These are phyloP conservation scores for Angomonas ambiguus DNA, from an alignment of 208 protist species.

Conservation along the genomic window DNA sequence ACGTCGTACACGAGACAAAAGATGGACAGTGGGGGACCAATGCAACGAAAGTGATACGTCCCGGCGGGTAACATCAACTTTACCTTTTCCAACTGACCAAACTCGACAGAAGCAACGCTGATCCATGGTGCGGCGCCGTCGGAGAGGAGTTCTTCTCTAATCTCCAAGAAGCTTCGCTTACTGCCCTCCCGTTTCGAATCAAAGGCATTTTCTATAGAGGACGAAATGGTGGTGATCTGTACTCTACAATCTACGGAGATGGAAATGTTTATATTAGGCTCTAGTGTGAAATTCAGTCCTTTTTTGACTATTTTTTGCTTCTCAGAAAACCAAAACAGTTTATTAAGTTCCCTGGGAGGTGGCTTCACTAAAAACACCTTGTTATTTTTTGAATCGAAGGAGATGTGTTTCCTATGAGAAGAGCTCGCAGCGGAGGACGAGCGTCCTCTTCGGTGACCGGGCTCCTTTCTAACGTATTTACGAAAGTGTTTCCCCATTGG, in stretches of 20 bases:
- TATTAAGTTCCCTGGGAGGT: constrained; percentile 68
- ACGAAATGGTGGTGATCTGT: constrained; percentile 53
- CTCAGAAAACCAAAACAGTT: constrained; percentile 80
- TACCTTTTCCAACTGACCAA: no score
- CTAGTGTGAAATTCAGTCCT: constrained; percentile 66
- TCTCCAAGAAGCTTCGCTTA: constrained; percentile 11
- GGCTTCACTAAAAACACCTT: constrained; percentile 67
- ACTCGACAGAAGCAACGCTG: no score
- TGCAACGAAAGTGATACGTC: constrained; percentile 55
- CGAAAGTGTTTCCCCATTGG: background rate
- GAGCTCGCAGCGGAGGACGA: constrained; percentile 6
- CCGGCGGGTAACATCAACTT: constrained; percentile 65
- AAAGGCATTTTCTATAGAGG: background rate
- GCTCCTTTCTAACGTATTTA: background rate
- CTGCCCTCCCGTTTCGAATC: background rate
- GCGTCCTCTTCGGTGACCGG: background rate
- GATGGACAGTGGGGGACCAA: constrained; percentile 48
- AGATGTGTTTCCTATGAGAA: constrained; percentile 33
- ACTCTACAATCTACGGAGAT: constrained; percentile 64
- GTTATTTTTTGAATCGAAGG: constrained; percentile 60
- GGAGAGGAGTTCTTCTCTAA: constrained; percentile 3
- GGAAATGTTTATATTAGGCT: constrained; percentile 55
- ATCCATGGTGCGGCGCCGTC: background rate
- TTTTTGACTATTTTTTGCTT: constrained; percentile 65
- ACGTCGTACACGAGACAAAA: constrained; percentile 85